A percentile compares a stretch with the other conserved stretches of the same genome.
Conservation (phyloP, 805 yeast genomes). For the Suhomyces canberraensis region DNA sequence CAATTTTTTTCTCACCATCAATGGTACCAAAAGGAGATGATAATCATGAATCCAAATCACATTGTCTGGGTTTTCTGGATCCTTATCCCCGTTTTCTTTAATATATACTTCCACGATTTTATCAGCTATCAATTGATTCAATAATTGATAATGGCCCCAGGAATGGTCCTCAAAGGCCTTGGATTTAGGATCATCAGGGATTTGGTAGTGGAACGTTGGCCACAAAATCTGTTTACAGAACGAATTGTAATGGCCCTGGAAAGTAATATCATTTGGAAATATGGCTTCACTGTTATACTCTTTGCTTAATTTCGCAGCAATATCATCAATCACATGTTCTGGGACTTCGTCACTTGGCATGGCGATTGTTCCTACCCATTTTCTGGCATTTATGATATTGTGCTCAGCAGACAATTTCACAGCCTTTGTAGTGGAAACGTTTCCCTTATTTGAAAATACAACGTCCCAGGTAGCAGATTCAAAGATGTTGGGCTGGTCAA, state of each 20-base stretch:
- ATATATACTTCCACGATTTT: conserved; percentile 59
- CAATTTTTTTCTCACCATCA: conserved; percentile 68
- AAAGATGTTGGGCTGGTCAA: conserved; percentile 44
- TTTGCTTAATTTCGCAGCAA: conserved; percentile 43
- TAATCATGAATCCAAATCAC: conserved; percentile 92
- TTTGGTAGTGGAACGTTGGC: conserved; percentile 93
- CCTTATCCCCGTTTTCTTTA: conserved; percentile 35
- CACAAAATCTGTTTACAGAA: conserved; percentile 93
- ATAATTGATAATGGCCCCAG: conserved; percentile 75
- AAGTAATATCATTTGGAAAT: conserved; percentile 71
- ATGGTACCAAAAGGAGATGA: conserved; percentile 83
- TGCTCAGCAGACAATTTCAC: conserved; percentile 52
- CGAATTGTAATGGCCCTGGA: conserved; percentile 86
- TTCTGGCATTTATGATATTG: conserved; percentile 34
- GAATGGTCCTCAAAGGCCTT: conserved; percentile 95
- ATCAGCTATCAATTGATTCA: conserved; percentile 81
- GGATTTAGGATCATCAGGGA: conserved; percentile 91
- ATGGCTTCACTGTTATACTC: conserved; percentile 64
- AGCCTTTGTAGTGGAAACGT: conserved; percentile 87
- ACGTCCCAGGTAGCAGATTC: conserved; percentile 71
- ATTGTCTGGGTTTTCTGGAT: conserved; percentile 49
- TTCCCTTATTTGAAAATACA: conserved; percentile 68
- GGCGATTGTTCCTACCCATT: conserved; percentile 91
- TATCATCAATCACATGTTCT: conserved; percentile 47
- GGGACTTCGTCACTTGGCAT: conserved; percentile 87